Base-by-base conservation (phyloP, 352 stramenopile genomes). In the Phytophthora kernoviae region DNA sequence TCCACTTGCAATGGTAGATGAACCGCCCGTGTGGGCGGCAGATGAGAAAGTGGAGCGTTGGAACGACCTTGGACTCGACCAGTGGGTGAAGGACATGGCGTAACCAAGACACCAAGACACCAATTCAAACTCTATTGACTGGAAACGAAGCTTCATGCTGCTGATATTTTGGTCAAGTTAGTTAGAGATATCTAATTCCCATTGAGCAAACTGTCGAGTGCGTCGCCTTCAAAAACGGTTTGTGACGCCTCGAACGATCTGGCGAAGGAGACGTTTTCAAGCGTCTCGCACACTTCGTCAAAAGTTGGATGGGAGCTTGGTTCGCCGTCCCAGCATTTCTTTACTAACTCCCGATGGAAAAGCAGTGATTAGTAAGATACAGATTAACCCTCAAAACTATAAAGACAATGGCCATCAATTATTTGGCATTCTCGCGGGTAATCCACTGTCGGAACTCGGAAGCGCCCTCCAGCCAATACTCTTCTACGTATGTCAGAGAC, bases 31-130 rank as follows among this genome's bases (percentile, higher is more conserved):
- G 24, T 83, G 71, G 73, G 55, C 62, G 14, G 80, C 70, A 0
- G 80, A 89, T 20, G 70, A 69, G 26, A 91, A 90, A 53, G 68
- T 87, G 22, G 81, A 93, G 58, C 77, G 79, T 10, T 94, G 85
- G 85, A 91, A 85, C 57, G 85, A 94, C 51, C 54, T 94, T 15
- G 85, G 83, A 0, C 66, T 94, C 34, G 83, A 93, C 43, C 49
- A 83, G 37, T 90, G 83, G 78, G 56, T 74, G 34, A 72, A 66
- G 39, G 72, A 87, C 41, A 65, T 63, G 6, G 62, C 68, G 9
- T 83, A 62, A 43, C 17, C 17, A 52, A 52, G 42, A 1, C 39
- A 46, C 32, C 30, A 1, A n/a, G 41, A 55, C 32, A 1, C 12
- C 8, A 37, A 37, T 37, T 40, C 33, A 40, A 40, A 40, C 24